Percentiles rank a stretch among this genome's conserved stretches.
These are phyloP conservation scores for Amorphotheca resinae DNA, from an alignment of 495 filamentous ascomycete genomes.

Conservation along the genomic window DNA sequence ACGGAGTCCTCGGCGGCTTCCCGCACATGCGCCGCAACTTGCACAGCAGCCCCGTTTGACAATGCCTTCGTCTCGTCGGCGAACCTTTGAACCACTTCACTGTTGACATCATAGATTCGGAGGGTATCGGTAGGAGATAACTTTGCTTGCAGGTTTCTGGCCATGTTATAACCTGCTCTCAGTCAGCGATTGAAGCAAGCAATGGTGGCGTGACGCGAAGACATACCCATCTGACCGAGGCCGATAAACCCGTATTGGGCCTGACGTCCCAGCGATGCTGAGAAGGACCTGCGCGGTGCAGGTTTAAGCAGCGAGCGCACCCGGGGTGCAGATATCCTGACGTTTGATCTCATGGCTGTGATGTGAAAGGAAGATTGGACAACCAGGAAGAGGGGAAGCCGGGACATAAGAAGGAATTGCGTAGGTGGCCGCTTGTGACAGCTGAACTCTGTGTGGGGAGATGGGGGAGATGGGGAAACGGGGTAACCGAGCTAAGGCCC, in stretches of 20 bases:
- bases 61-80: slow-evolving; percentile 42
- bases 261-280: slow-evolving; percentile 37
- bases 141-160: slow-evolving; percentile 70
- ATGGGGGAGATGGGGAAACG: background rate
- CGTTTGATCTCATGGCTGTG: slow-evolving; percentile 16
- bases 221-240: slow-evolving; percentile 75
- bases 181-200: slow-evolving; percentile 11
- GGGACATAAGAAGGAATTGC: background rate
- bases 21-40: slow-evolving; percentile 42
- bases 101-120: slow-evolving; percentile 64
- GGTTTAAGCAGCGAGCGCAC: slow-evolving; percentile 9
- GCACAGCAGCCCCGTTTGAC: slow-evolving; percentile 35
- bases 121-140: slow-evolving; percentile 57
- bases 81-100: slow-evolving; percentile 44
- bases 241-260: slow-evolving; percentile 77
- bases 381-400: slow-evolving; percentile 2
- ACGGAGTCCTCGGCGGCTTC: slow-evolving; percentile 64
- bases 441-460: background rate
- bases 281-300: slow-evolving; percentile 39
- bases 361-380: background rate
- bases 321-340: slow-evolving; percentile 13
- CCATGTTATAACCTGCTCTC: slow-evolving; percentile 64
- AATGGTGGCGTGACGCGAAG: slow-evolving; percentile 3
- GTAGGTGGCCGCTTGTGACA: background rate
- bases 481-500: background rate